Evolutionary conservation across 305 asterid genomes (phyloP), one percentile per base, ranked within the genome.

Genomic region (Coffea humblotiana): DNA sequence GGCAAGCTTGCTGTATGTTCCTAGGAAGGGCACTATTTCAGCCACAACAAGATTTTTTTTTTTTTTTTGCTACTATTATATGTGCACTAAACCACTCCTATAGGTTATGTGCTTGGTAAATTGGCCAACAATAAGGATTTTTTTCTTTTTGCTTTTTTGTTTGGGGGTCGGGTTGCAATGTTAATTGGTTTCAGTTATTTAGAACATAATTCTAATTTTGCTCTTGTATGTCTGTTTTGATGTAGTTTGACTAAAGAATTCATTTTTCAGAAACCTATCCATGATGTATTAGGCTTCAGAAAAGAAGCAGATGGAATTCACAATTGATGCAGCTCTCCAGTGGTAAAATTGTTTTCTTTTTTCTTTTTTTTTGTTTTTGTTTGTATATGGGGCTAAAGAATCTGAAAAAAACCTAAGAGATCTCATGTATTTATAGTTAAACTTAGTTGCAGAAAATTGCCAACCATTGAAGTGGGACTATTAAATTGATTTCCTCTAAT

Each of bases 291-390:
- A 82, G 95, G 91, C 78, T 96, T 94, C 88, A 90, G 88, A 81
- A 94, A 90, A 86, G 90, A 90, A 88, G 92, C 89, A 71, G 90
- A 87, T 84, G 98, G 97, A 82, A 68, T 91, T 91, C 78, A 85
- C 88, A 80, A 85, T 96, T 83, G 97, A 96, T 79, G 65, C 90
- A 66, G 97, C 99, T 74, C 91, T 96, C 79, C 99, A 96, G 84
- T 96, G 99, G 99, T 96, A 91, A 76, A 72, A 77, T 61, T 79
- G 82, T 78, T 52, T 48, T 68, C 77, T 80, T 70, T 58, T 68
- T 67, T n/a, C 69, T 8, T 63, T 19, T 23, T 9, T 78, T 4
- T 54, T 43, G 47, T 63, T 75, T 63, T 18, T 16, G 71, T 51
- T 43, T 66, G 21, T 43, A 23, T 48, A 18, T 49, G 14, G 23